Evolutionary conservation across 83 land plant species (phyloP).

Genomic region (Diphasiastrum complanatum): DNA sequence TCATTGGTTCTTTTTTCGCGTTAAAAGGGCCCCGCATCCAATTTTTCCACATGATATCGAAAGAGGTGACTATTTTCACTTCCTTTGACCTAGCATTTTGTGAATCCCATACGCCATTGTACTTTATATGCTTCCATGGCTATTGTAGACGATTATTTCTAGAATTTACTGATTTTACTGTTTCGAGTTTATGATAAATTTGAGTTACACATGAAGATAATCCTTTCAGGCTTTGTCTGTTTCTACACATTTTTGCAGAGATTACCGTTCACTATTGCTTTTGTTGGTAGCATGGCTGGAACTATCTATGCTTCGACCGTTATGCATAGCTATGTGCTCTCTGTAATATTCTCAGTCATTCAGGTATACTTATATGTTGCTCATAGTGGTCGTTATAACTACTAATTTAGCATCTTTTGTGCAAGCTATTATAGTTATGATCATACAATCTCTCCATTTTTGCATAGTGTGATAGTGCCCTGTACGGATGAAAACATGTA

Average conservation of each 20-base stretch:
- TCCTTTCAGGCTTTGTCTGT: neutral
- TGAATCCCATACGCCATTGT: neutral
- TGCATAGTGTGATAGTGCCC: too few relatives aligned
- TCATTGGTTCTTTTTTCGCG: slow-evolving; percentile 95
- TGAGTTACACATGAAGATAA: too few relatives aligned
- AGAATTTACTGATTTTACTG: too few relatives aligned
- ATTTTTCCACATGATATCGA: slow-evolving; percentile 81
- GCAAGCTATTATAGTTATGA: too few relatives aligned
- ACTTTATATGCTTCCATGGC: neutral
- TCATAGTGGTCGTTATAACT: neutral
- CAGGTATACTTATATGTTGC: slow-evolving; percentile 50
- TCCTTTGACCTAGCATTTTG: neutral
- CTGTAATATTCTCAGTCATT: slow-evolving; percentile 75
- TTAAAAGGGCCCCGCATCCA: slow-evolving; percentile 88
- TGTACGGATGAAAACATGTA: too few relatives aligned
- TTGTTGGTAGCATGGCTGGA: slow-evolving; percentile 75
- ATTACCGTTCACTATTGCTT: slow-evolving; percentile 79
- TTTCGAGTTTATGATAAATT: too few relatives aligned
- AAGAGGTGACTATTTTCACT: slow-evolving; percentile 51
- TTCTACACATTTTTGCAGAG: slow-evolving; percentile 47
- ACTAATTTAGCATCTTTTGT: too few relatives aligned
- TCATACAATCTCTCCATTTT: too few relatives aligned
- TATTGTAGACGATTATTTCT: neutral
- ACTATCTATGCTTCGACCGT: slow-evolving; percentile 94
- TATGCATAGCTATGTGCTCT: slow-evolving; percentile 81